Base-by-base conservation (phyloP, 352 stramenopile species). In the Phytophthora sansomeana region DNA sequence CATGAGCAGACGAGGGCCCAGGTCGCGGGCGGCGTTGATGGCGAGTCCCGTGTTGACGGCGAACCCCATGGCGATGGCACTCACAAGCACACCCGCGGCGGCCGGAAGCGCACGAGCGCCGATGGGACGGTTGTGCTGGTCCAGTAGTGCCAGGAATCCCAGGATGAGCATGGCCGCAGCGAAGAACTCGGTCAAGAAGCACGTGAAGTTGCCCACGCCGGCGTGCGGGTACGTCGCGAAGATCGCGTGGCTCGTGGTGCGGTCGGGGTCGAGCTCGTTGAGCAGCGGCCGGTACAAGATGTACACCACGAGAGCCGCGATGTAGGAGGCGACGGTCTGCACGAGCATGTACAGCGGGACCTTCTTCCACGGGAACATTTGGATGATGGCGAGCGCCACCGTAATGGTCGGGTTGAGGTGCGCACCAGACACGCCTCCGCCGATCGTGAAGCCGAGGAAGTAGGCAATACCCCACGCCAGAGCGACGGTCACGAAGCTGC, bases 41-140 rank as follows among this genome's bases (percentile, higher is more conserved):
- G 85, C 81, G 39, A 91, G 89, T 11, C 85, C 85, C 35, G 85
- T 93, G 79, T 93, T 91, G 75, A 89, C 90, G 21, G 79, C 85
- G 47, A 93, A 93, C 8, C 78, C 89, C 38, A 92, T 79, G 14
- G 83, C 83, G 53, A 92, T 92, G n/a, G 81, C 82, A 17, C 77
- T 80, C 30, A 93, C 74, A 21, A 91, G 75, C 30, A 93, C 60
- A 4, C 84, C 84, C 41, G 91, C 90, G 17, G 88, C 82, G 6
- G 88, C 72, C 4, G 84, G 84, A 67, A 88, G 85, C 50, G 84
- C 87, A 42, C 83, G 79, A 35, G 78, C 82, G 38, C 84, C 73
- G 5, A 83, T 83, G 33, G 83, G 78, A 41, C 87, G 86, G 75
- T 93, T 91, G 74, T 82, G 78, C 60, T 87, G 77, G 67, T 93